Conservation (phyloP, 306 rosid species). For the Phaseolus lunatus region DNA sequence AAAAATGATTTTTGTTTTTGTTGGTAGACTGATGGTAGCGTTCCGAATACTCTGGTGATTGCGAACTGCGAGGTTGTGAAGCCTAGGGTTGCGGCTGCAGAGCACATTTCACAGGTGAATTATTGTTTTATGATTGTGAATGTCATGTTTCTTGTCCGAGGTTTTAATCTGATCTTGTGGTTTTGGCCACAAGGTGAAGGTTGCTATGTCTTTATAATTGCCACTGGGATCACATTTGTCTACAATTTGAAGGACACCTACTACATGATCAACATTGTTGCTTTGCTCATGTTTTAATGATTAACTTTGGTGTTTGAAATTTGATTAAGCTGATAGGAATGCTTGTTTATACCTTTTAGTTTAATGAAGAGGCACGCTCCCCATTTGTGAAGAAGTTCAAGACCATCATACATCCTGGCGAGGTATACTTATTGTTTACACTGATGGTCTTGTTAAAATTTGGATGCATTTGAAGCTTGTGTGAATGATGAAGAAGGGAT, state of each 20-base stretch:
- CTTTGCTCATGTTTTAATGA: background rate
- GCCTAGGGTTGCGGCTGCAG: constrained; percentile 99
- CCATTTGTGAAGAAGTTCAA: constrained; percentile 99
- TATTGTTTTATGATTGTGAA: background rate
- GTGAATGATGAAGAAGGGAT: background rate
- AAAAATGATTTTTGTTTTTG: background rate
- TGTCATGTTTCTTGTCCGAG: background rate
- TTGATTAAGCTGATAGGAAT: constrained; percentile 22
- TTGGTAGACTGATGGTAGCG: constrained; percentile 92
- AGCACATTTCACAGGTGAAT: constrained; percentile 93
- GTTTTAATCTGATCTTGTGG: background rate
- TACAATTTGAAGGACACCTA: background rate
- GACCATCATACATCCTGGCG: constrained; percentile 99
- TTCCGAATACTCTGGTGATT: constrained; percentile 96
- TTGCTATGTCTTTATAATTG: background rate
- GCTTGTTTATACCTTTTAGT: constrained; percentile 56
- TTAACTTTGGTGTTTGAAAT: constrained; percentile 2
- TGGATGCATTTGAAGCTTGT: constrained; percentile 2
- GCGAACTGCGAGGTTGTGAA: constrained; percentile 99
- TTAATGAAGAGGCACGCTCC: constrained; percentile 98
- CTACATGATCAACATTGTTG: no score
- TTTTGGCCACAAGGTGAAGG: background rate
- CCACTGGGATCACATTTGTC: background rate
- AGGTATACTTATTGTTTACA: constrained; percentile 58
- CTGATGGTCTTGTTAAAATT: background rate